These are phyloP conservation scores for Sphaerulina vaccinii DNA, from an alignment of 2,329 filamentous ascomycete genomes.

Conservation along the genomic window DNA sequence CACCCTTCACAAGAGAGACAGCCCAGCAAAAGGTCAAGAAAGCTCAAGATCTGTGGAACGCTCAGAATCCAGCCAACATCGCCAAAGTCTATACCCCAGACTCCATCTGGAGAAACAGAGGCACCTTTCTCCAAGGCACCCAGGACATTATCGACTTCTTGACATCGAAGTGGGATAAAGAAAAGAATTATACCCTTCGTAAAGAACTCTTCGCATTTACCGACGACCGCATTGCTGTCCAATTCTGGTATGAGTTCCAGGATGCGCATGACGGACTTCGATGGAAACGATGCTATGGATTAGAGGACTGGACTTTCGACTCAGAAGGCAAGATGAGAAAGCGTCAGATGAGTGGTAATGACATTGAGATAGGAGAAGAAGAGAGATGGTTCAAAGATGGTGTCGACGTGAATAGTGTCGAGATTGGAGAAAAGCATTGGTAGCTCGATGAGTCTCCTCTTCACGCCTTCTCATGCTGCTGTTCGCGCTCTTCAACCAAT, in stretches of 20 bases:
- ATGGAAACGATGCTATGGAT: constrained; percentile 80
- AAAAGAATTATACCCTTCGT: constrained; percentile 69
- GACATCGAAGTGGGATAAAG: constrained; percentile 69
- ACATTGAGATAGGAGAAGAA: constrained; percentile 60
- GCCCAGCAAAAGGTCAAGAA: constrained; percentile 77
- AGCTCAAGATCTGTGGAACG: constrained; percentile 82
- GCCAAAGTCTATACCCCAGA: constrained; percentile 72
- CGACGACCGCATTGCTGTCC: constrained; percentile 76
- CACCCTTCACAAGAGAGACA: constrained; percentile 73
- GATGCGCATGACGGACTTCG: constrained; percentile 62
- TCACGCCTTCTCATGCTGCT: no score
- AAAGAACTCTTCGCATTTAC: constrained; percentile 82
- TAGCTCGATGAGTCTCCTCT: constrained; percentile 20
- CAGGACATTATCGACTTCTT: constrained; percentile 68
- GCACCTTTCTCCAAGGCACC: constrained; percentile 66
- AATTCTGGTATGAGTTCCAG: constrained; percentile 57
- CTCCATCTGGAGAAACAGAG: constrained; percentile 78
- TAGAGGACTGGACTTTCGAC: constrained; percentile 77
- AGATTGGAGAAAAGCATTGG: constrained; percentile 69
- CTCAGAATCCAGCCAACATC: constrained; percentile 64
- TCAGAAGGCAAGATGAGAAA: constrained; percentile 69
- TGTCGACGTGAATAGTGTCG: constrained; percentile 66
- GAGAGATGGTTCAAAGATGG: constrained; percentile 70
- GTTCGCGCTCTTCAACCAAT: no score
- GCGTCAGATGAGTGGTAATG: constrained; percentile 73